phyloP scores from a whole-genome alignment of 352 stramenopile genomes.

The Halophytophthora polymorphica region DNA sequence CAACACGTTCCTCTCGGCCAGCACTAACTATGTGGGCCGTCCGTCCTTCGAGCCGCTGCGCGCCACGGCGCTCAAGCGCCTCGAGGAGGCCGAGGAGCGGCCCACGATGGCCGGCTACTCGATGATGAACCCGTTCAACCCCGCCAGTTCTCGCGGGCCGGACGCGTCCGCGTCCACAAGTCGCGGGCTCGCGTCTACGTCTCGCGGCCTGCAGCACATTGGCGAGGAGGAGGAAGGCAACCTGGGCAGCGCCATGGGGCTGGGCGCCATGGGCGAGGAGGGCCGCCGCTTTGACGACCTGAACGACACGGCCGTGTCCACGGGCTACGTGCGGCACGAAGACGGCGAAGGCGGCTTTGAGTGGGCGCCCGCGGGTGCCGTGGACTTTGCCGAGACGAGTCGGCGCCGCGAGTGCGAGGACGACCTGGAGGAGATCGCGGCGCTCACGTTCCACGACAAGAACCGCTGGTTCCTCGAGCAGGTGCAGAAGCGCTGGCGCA shows the following conservation, averaged over 20 bases:
- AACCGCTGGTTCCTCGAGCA: slow-evolving; percentile 80
- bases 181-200: slow-evolving; percentile 17
- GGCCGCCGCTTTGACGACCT: slow-evolving; percentile 40
- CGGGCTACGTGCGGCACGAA: slow-evolving; percentile 73
- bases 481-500: slow-evolving; percentile 72
- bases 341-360: slow-evolving; percentile 60
- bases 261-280: slow-evolving; percentile 11
- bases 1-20: slow-evolving; percentile 40
- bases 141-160: slow-evolving; percentile 14
- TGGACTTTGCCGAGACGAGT: slow-evolving; percentile 34
- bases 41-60: slow-evolving; percentile 72
- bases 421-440: slow-evolving; percentile 83
- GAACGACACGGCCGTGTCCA: slow-evolving; percentile 74
- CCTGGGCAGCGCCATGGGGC: slow-evolving; percentile 10
- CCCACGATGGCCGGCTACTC: slow-evolving; percentile 68
- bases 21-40: slow-evolving; percentile 30
- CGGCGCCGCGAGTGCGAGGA: slow-evolving; percentile 73
- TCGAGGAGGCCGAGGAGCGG: slow-evolving; percentile 78
- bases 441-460: slow-evolving; percentile 81
- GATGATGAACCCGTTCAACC: slow-evolving; percentile 62
- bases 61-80: slow-evolving; percentile 67
- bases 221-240: slow-evolving; percentile 46
- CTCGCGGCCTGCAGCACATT: slow-evolving; percentile 43
- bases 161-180: slow-evolving; percentile 16
- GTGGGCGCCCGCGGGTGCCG: slow-evolving; percentile 60